Evolutionary conservation across 495 filamentous ascomycete species (phyloP).

Genomic region (Penicillium lagena): DNA sequence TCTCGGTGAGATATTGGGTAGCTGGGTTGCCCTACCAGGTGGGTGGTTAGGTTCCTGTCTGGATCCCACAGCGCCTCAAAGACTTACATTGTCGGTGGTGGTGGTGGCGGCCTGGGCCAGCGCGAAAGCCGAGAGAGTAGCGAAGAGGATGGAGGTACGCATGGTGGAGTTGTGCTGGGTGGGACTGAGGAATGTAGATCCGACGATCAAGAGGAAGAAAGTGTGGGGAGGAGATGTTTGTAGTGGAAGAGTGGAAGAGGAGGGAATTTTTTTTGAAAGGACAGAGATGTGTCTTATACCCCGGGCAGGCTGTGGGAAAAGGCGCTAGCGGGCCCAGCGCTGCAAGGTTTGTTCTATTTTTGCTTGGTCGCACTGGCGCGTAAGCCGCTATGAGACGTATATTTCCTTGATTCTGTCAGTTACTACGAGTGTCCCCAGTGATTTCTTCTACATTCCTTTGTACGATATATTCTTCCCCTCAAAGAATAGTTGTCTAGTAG

Average conservation of each 20-base stretch:
- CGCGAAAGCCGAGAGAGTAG: slow-evolving; percentile 36
- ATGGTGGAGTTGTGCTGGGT: slow-evolving; percentile 20
- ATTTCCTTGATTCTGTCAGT: no score
- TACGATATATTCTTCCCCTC: no score
- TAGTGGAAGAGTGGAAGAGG: not conserved
- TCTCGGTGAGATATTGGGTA: slow-evolving; percentile 40
- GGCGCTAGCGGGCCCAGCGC: no score
- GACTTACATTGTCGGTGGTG: not conserved
- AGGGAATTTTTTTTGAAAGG: not conserved
- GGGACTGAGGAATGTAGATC: not conserved
- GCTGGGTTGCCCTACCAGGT: slow-evolving; percentile 27
- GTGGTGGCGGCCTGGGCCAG: slow-evolving; percentile 20
- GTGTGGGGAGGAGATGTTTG: not conserved
- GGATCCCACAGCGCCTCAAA: not conserved
- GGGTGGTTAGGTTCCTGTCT: not conserved
- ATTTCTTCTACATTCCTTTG: no score
- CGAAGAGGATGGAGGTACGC: slow-evolving; percentile 33
- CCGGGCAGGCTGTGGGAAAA: no score
- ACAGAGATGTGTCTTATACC: not conserved
- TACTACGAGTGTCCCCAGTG: no score
- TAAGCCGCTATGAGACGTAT: slow-evolving; percentile 2
- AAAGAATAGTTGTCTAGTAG: no score
- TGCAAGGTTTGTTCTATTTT: slow-evolving; percentile 14
- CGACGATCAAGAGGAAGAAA: not conserved
- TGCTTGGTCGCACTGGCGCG: slow-evolving; percentile 16